A percentile compares a stretch with the other conserved stretches of the same genome.
phyloP scores from a whole-genome alignment of 2,329 filamentous ascomycete species.

The Stagonosporopsis cucurbitacearum region DNA sequence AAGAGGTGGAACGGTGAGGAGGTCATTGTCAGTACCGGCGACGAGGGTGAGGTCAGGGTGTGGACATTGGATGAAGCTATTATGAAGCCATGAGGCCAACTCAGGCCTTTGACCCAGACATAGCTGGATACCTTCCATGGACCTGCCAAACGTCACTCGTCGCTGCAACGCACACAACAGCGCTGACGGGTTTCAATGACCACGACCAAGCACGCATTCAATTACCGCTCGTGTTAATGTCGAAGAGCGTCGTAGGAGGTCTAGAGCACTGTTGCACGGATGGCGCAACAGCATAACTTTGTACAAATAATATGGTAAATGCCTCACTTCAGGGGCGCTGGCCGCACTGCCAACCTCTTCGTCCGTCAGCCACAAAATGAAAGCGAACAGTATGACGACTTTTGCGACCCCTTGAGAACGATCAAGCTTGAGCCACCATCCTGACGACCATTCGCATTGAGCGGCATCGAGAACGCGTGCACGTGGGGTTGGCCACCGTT shows the following conservation, averaged over 20 bases:
- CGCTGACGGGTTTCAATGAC: not conserved
- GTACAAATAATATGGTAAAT: not conserved
- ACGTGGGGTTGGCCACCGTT: constrained; percentile 21
- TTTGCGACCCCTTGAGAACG: constrained; percentile 2
- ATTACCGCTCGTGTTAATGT: not conserved
- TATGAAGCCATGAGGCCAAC: not conserved
- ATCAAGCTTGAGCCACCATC: constrained; percentile 18
- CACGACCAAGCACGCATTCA: not conserved
- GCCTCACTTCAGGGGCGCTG: constrained; percentile 10
- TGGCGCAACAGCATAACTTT: constrained; percentile 11
- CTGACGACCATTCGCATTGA: constrained; percentile 13
- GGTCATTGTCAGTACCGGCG: constrained; percentile 87
- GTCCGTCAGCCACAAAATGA: not conserved
- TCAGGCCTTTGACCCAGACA: not conserved
- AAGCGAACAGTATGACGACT: not conserved
- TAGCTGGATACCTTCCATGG: not conserved
- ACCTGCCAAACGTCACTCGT: too few species aligned
- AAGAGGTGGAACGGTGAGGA: constrained; percentile 72
- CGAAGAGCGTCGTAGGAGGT: not conserved
- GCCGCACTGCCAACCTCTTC: not conserved
- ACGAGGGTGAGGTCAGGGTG: constrained; percentile 85
- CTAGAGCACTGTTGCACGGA: constrained; percentile 1
- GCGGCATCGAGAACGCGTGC: constrained; percentile 15
- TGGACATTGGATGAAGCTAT: constrained; percentile 64
- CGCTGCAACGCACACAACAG: too few species aligned